These are phyloP conservation scores for Floccularia luteovirens DNA, from an alignment of 768 basidiomycete genomes.

Conservation along the genomic window DNA sequence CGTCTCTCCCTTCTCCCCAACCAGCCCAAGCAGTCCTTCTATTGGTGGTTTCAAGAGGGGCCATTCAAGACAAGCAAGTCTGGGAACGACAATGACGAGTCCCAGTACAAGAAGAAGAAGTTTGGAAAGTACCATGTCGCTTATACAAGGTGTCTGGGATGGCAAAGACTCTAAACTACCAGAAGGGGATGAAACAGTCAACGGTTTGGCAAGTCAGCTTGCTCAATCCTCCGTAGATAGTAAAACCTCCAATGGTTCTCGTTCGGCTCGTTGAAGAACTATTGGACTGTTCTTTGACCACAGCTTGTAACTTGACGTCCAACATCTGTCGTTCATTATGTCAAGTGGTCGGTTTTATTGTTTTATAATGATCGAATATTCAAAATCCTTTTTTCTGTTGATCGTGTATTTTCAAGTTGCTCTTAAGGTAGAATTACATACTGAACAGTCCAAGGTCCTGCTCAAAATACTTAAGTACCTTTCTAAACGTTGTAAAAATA, in stretches of 20 bases:
- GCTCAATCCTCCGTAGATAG: conserved; percentile 23
- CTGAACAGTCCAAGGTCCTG: too few species aligned
- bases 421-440: too few species aligned
- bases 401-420: too few species aligned
- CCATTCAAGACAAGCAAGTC: conserved; percentile 69
- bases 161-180: conserved; percentile 36
- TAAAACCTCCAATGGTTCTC: conserved; percentile 1
- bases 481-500: too few species aligned
- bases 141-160: conserved; percentile 91
- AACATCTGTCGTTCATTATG: not conserved
- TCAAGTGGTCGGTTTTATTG: too few species aligned
- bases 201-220: conserved; percentile 22
- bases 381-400: too few species aligned
- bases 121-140: conserved; percentile 90
- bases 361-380: too few species aligned
- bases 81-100: conserved; percentile 94
- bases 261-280: not conserved
- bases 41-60: conserved; percentile 56
- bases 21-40: conserved; percentile 33
- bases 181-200: conserved; percentile 31
- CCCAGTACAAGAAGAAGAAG: conserved; percentile 89
- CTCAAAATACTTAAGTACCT: too few species aligned
- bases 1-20: conserved; percentile 22
- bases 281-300: not conserved
- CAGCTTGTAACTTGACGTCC: too few species aligned